A percentile compares a stretch with the other conserved stretches of the same genome.
These are phyloP conservation scores for Mortierella sp. DNA, from an alignment of 371 early-diverging fungal species.

Conservation along the genomic window DNA sequence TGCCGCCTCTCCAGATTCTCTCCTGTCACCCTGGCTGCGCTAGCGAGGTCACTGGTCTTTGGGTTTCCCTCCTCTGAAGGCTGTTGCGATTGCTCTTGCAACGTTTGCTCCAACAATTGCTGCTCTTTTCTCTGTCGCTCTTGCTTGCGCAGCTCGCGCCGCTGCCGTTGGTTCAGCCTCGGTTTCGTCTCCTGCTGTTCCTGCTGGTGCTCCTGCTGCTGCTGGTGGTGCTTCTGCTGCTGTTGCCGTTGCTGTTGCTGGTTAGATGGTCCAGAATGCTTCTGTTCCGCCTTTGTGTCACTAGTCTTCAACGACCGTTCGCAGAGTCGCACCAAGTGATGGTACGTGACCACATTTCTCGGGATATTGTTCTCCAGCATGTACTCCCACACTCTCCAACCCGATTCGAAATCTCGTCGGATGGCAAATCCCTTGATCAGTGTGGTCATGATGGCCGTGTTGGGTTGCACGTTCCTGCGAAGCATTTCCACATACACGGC, in stretches of 20 bases:
- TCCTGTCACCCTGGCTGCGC: no score
- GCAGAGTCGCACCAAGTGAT: slow-evolving; percentile 46
- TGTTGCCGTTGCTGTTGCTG: neutral
- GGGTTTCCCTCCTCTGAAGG: no score
- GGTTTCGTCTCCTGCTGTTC: no score
- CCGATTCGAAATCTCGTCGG: slow-evolving; percentile 44
- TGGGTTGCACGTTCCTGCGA: slow-evolving; percentile 25
- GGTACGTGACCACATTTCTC: slow-evolving; percentile 44
- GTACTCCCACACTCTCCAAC: slow-evolving; percentile 43
- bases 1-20: neutral
- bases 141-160: no score
- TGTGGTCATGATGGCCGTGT: slow-evolving; percentile 43
- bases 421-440: slow-evolving; percentile 45
- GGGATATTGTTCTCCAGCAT: slow-evolving; percentile 44
- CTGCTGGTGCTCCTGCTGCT: neutral
- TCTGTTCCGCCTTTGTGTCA: no score
- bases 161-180: no score
- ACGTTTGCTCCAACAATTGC: no score
- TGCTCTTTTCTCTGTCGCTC: no score
- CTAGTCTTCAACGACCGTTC: slow-evolving; percentile 22
- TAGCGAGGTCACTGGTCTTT: no score
- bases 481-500: slow-evolving; percentile 42
- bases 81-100: no score
- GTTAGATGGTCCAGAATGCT: no score
- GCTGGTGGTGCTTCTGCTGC: neutral